These are phyloP conservation scores for Puya raimondii DNA, from an alignment of 176 grass and related monocot genomes.

Conservation along the genomic window DNA sequence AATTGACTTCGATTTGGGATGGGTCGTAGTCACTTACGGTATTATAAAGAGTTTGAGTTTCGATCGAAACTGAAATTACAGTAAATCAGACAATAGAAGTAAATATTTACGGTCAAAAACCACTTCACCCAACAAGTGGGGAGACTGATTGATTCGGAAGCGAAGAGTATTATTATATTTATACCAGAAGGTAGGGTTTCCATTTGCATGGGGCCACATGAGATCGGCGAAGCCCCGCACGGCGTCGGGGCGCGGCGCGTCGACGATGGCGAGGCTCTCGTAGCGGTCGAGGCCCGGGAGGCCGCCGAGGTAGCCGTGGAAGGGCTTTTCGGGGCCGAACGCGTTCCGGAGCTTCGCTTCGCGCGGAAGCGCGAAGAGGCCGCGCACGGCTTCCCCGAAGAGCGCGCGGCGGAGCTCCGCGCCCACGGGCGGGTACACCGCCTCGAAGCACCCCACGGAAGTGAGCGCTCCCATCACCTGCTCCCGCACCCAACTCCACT, in stretches of 20 bases:
- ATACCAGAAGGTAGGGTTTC: conserved; percentile 38
- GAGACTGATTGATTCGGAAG: no score
- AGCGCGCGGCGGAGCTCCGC: conserved; percentile 22
- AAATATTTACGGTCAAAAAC: no score
- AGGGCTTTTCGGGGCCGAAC: conserved; percentile 42
- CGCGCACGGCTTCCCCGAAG: conserved; percentile 32
- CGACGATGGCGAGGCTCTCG: conserved; percentile 47
- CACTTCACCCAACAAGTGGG: no score
- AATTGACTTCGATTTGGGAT: no score
- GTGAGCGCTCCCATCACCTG: conserved; percentile 42
- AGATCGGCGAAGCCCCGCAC: conserved; percentile 32
- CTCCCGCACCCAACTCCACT: conserved; percentile 14
- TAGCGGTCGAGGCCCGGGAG: conserved; percentile 27
- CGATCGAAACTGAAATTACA: no score
- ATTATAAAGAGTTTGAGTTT: no score
- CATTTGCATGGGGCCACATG: conserved; percentile 37
- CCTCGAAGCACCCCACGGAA: conserved; percentile 46
- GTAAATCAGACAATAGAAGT: no score
- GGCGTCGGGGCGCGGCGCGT: conserved; percentile 3
- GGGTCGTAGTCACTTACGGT: no score
- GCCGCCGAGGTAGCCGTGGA: conserved; percentile 45
- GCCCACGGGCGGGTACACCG: conserved; percentile 28
- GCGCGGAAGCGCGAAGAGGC: conserved; percentile 47
- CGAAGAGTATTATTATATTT: no score
- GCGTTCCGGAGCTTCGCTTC: conserved; percentile 44